These are phyloP conservation scores for Mariannaea elegans DNA, from an alignment of 2,329 filamentous ascomycete species.

Conservation along the genomic window DNA sequence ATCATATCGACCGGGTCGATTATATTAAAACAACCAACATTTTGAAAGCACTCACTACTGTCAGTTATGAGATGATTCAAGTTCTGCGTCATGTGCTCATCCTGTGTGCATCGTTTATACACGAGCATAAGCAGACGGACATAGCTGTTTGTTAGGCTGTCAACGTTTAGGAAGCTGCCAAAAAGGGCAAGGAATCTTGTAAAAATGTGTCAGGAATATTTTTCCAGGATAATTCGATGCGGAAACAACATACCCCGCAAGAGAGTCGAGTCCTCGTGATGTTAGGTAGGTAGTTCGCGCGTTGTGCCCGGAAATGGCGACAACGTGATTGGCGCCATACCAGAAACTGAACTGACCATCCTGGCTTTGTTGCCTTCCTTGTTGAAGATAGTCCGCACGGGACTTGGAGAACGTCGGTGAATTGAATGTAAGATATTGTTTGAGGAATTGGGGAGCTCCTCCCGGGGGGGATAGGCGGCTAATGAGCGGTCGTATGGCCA, in stretches of 20 bases:
- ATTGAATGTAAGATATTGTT: background rate
- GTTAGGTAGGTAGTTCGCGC: constrained; percentile 56
- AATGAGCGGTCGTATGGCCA: background rate
- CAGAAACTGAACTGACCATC: constrained; percentile 60
- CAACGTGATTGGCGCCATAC: constrained; percentile 54
- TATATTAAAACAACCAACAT: background rate
- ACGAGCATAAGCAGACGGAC: background rate
- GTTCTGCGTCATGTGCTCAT: constrained; percentile 13
- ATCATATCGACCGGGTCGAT: constrained; percentile 1
- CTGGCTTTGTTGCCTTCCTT: constrained; percentile 41
- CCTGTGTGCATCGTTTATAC: constrained; percentile 8
- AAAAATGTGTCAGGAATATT: background rate
- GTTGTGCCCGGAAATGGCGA: constrained; percentile 54
- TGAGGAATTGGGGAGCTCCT: background rate
- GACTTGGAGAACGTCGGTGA: background rate
- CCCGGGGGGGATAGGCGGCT: background rate
- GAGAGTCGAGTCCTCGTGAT: constrained; percentile 52
- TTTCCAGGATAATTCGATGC: background rate
- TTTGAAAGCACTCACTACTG: background rate
- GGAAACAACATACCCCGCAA: constrained; percentile 48
- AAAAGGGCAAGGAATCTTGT: background rate
- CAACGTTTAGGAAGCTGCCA: constrained; percentile 5
- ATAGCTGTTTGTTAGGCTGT: constrained; percentile 4
- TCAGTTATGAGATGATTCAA: constrained; percentile 6
- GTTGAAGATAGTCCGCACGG: constrained; percentile 49